Percentiles rank a stretch among this genome's conserved stretches.
Conservation (phyloP, 371 early-diverging fungal species). For the Mortierella sp. region DNA sequence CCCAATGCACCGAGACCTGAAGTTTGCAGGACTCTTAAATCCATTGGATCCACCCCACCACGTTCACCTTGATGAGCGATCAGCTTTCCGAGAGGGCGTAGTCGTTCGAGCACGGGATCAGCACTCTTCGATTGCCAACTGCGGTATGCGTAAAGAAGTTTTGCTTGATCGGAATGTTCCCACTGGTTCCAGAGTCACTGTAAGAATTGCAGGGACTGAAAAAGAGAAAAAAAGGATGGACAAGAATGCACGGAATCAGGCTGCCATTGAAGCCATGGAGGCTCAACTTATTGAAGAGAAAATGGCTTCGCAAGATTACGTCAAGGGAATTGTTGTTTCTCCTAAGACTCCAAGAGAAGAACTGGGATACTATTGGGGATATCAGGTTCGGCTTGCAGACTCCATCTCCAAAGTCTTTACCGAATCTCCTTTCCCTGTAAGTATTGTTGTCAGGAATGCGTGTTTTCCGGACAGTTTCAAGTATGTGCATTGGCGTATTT, state of each 20-base stretch:
- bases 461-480: too few species aligned
- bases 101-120: constrained; percentile 61
- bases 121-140: constrained; percentile 68
- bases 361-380: constrained; percentile 83
- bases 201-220: constrained; percentile 63
- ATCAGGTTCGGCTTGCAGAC: constrained; percentile 72
- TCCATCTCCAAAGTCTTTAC: constrained; percentile 70
- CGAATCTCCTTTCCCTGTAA: constrained; percentile 69
- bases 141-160: constrained; percentile 69
- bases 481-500: too few species aligned
- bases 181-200: constrained; percentile 75
- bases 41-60: constrained; percentile 82
- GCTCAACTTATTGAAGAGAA: constrained; percentile 27
- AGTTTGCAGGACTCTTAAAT: constrained; percentile 77
- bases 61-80: constrained; percentile 67
- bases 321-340: constrained; percentile 70
- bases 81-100: constrained; percentile 75
- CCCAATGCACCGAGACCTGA: constrained; percentile 77
- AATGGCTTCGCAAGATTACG: constrained; percentile 54
- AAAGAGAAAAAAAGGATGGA: constrained; percentile 55
- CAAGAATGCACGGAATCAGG: constrained; percentile 46
- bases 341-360: constrained; percentile 71
- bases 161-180: constrained; percentile 66
- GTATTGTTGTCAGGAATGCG: constrained; percentile 4
- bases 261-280: constrained; percentile 39